Evolutionary conservation across 177 flowering plant genomes (phyloP), one percentile per base, ranked within the genome.

Genomic region (Vitis hybrid): DNA sequence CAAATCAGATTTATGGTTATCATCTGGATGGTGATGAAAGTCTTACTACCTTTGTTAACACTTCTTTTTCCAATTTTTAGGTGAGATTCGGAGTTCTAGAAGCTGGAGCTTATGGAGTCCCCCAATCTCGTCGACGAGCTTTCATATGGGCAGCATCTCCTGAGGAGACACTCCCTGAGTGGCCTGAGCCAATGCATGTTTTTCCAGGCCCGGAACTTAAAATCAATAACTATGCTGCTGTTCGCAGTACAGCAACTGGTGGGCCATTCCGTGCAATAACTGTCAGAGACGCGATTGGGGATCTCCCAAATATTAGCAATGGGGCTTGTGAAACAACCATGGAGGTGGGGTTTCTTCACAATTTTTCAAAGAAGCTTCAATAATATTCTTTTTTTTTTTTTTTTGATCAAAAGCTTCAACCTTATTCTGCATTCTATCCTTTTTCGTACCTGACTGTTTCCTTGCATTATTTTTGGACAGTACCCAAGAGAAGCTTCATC

Each of bases 161-260:
- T 24, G 85, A 86, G 14, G 97, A 89, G 74, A 73, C 44, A 1
- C 85, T 94, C 13, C 98, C 98, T 11, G 97, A 92, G 33, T 94
- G 98, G 98, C 98, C 98, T n/a, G 98, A 92, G 62, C 98, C 99
- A 61, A 90, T 95, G 97, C 94, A 94, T 75, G 99, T 94, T 6
- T 94, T 95, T 82, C 81, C 88, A 61, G 84, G 78, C n/a, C 95
- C 97, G 2, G 90, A 92, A 68, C 71, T 95, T 68, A 95, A 84
- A 79, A 82, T 95, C 15, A 56, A 85, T 61, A 91, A 86, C 1
- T 95, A 89, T 89, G 90, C 92, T 73, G 99, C 99, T 65, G 98
- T 77, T 9, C 74, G 85, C 44, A 94, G 99, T 73, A 95, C 99
- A 20, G 84, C 92, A 64, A 73, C 57, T 77, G 99, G 98, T 19